Conservation (phyloP, 805 yeast genomes). For the Teunomyces tritomae region DNA sequence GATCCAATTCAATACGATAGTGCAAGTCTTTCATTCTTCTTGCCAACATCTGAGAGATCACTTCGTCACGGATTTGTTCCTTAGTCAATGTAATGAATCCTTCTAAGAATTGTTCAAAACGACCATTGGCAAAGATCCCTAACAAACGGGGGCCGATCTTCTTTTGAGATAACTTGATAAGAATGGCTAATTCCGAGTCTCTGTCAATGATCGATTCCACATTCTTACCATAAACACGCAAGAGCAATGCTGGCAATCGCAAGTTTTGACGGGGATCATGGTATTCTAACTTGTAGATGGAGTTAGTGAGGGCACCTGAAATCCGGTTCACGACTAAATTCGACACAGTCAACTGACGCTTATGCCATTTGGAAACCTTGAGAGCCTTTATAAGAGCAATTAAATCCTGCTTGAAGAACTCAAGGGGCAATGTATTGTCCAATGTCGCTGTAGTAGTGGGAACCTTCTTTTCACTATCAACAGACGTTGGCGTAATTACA, state of each 20-base stretch:
- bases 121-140: constrained; percentile 89
- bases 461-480: constrained; percentile 33
- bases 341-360: constrained; percentile 39
- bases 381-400: constrained; percentile 60
- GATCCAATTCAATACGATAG: constrained; percentile 64
- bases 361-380: constrained; percentile 77
- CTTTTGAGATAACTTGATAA: constrained; percentile 69
- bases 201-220: constrained; percentile 85
- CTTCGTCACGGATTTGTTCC: constrained; percentile 70
- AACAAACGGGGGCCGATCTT: constrained; percentile 85
- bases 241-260: constrained; percentile 58
- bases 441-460: constrained; percentile 56
- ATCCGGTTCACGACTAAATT: constrained; percentile 61
- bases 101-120: constrained; percentile 89
- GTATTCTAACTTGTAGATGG: constrained; percentile 74
- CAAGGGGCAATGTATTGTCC: constrained; percentile 78
- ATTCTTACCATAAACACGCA: constrained; percentile 86
- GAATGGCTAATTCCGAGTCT: constrained; percentile 68
- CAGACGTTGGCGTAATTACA: constrained; percentile 23
- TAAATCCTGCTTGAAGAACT: constrained; percentile 81
- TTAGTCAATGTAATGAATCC: constrained; percentile 77
- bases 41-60: constrained; percentile 79
- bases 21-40: constrained; percentile 96
- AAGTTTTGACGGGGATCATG: constrained; percentile 27
- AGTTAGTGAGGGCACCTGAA: constrained; percentile 91